Base-by-base conservation (phyloP, 2,329 filamentous ascomycete genomes). In the Sclerotinia spermophila region DNA sequence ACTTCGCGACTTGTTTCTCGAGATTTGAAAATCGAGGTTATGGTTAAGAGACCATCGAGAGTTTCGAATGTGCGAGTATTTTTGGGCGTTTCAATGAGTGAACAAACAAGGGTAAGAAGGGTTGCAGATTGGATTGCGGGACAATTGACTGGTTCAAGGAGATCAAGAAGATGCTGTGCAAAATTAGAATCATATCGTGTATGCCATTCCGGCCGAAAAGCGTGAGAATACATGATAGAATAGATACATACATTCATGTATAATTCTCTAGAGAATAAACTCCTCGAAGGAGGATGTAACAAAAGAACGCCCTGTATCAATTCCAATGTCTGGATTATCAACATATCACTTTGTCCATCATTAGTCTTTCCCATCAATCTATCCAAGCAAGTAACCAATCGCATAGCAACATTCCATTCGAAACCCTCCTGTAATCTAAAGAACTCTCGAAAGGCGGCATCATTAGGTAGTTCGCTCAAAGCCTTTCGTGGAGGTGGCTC, bases 351-450 rank as follows among this genome's bases (percentile, higher is more conserved):
- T 75, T 93, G 90, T 55, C 92, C 92, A 77, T 94, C 90, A 79
- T 89, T 90, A 67, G 90, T 89, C 83, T 93, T 93, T 59, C 93
- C 93, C 78, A 97, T 86, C 64, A 97, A 86, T 71, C 93, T 87
- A 80, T 97, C 94, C 58, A 98, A 87, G 70, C 93, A 96, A 68
- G 90, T 89, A 73, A 97, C 90, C 72, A 98, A 86, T 72, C 94
- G 90, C 82, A 93, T 89, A 21, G 93, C 91, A 69, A 98, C 93
- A 82, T 99, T 99, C 92, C 94, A 98, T 83, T 98, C 93, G 79
- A 99, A 99, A 3, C 94, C 93, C 79, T 98, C 94, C 81, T 99
- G 96, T 75, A 98, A 81, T 80, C 97, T 93, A 84, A 97, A 97
- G 84, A 98, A 98, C 81, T 97, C 94, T 75, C 93, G 86, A 79